phyloP scores from a whole-genome alignment of 2,329 filamentous ascomycete species.

The Herpotrichia juniperi region DNA sequence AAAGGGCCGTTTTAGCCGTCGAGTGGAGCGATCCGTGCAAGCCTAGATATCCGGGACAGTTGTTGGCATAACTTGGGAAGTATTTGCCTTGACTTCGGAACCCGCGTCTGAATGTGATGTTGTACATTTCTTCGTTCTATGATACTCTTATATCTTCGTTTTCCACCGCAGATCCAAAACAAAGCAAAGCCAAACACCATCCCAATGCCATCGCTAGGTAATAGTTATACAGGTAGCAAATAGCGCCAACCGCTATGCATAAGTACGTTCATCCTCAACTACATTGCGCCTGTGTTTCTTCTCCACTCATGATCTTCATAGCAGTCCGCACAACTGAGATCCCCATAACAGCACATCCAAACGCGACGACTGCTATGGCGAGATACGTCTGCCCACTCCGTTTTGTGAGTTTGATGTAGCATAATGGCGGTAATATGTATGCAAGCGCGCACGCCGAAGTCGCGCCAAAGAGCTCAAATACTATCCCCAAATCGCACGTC shows the following conservation, averaged over 20 bases:
- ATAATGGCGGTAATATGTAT: constrained; percentile 92
- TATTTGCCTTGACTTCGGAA: too few relatives aligned
- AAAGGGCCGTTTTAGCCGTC: too few relatives aligned
- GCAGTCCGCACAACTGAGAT: constrained; percentile 56
- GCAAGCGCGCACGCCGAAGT: constrained; percentile 93
- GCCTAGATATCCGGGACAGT: too few relatives aligned
- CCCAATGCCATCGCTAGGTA: constrained; percentile 20
- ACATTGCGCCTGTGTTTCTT: constrained; percentile 29
- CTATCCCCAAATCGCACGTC: constrained; percentile 90
- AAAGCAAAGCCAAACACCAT: constrained; percentile 13
- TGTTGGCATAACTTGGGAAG: too few relatives aligned
- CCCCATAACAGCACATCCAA: constrained; percentile 80
- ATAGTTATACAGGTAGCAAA: background rate
- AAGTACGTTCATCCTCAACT: constrained; percentile 15
- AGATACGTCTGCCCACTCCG: constrained; percentile 76
- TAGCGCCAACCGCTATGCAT: constrained; percentile 24
- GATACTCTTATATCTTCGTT: too few relatives aligned
- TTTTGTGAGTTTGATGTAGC: constrained; percentile 91
- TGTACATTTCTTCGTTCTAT: too few relatives aligned
- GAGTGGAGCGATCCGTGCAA: too few relatives aligned
- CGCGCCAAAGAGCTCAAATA: constrained; percentile 95
- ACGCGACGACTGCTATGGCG: constrained; percentile 72
- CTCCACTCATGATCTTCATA: constrained; percentile 30
- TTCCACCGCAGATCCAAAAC: background rate
- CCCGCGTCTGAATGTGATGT: too few relatives aligned